phyloP scores from a whole-genome alignment of 108 stramenopile genomes.

The Cyclostephanos tholiformis region DNA sequence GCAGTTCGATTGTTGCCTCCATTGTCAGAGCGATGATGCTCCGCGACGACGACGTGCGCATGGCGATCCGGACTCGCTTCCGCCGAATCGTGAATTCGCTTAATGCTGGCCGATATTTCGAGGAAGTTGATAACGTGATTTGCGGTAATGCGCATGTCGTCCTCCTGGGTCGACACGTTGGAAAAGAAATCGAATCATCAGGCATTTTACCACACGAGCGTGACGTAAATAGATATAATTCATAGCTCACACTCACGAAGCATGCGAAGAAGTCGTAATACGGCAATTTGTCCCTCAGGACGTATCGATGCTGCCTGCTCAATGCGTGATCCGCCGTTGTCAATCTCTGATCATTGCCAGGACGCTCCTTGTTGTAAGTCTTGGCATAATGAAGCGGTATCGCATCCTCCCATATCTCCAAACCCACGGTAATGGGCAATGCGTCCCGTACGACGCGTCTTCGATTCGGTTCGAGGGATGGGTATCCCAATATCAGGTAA shows the following conservation, averaged over 20 bases:
- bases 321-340: slow-evolving; percentile 60
- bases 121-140: slow-evolving; percentile 73
- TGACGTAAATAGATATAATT: too few relatives aligned
- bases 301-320: slow-evolving; percentile 82
- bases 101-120: slow-evolving; percentile 57
- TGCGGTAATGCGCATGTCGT: slow-evolving; percentile 74
- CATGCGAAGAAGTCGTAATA: slow-evolving; percentile 78
- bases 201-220: too few relatives aligned
- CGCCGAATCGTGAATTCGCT: slow-evolving; percentile 52
- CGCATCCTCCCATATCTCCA: slow-evolving; percentile 78
- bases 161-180: slow-evolving; percentile 37
- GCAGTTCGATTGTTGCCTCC: slow-evolving; percentile 21
- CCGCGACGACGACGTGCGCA: slow-evolving; percentile 32
- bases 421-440: slow-evolving; percentile 55
- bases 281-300: slow-evolving; percentile 72
- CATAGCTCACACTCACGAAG: slow-evolving; percentile 41
- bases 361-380: slow-evolving; percentile 34
- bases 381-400: slow-evolving; percentile 65
- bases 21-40: slow-evolving; percentile 26
- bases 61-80: slow-evolving; percentile 43
- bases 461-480: slow-evolving; percentile 33
- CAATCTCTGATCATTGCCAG: slow-evolving; percentile 27
- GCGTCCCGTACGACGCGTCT: slow-evolving; percentile 53
- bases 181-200: too few relatives aligned
- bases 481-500: slow-evolving; percentile 46